Percentiles rank a stretch among this genome's conserved stretches.
These are phyloP conservation scores for Endotrypanum monterogeii DNA, from an alignment of 208 protist genomes.

Conservation along the genomic window DNA sequence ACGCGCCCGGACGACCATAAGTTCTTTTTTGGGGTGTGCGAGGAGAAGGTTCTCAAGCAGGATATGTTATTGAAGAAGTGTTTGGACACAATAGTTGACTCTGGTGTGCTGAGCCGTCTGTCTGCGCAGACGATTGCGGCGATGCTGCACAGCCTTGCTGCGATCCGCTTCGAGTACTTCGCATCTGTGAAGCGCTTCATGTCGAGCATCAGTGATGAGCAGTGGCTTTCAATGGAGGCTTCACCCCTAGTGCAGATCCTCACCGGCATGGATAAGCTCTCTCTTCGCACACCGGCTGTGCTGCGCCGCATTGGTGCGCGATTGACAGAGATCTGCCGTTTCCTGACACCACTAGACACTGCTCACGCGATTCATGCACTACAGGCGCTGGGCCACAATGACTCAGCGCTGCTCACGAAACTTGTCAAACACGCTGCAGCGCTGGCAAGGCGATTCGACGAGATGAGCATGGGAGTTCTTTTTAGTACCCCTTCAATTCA, in stretches of 20 bases:
- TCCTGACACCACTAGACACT: slow-evolving; percentile 67
- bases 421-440: slow-evolving; percentile 58
- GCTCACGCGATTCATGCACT: slow-evolving; percentile 60
- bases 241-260: slow-evolving; percentile 73
- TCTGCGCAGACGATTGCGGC: slow-evolving; percentile 63
- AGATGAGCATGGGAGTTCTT: slow-evolving; percentile 57
- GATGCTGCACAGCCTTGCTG: slow-evolving; percentile 76
- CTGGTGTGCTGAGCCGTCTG: slow-evolving; percentile 46
- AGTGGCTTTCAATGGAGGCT: slow-evolving; percentile 83
- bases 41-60: slow-evolving; percentile 86
- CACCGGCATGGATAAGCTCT: slow-evolving; percentile 54
- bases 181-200: slow-evolving; percentile 68
- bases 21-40: slow-evolving; percentile 85
- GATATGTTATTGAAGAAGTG: slow-evolving; percentile 78
- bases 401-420: slow-evolving; percentile 49
- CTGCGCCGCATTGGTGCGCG: slow-evolving; percentile 45
- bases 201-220: slow-evolving; percentile 59
- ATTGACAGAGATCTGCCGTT: slow-evolving; percentile 42
- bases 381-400: slow-evolving; percentile 63
- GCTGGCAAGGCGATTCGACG: slow-evolving; percentile 56
- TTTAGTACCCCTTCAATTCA: slow-evolving; percentile 72
- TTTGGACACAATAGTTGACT: slow-evolving; percentile 57
- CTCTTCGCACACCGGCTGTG: slow-evolving; percentile 52
- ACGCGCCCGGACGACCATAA: slow-evolving; percentile 83
- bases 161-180: slow-evolving; percentile 77